phyloP scores from a whole-genome alignment of 129 eudicot species.

The Lactuca saligna region DNA sequence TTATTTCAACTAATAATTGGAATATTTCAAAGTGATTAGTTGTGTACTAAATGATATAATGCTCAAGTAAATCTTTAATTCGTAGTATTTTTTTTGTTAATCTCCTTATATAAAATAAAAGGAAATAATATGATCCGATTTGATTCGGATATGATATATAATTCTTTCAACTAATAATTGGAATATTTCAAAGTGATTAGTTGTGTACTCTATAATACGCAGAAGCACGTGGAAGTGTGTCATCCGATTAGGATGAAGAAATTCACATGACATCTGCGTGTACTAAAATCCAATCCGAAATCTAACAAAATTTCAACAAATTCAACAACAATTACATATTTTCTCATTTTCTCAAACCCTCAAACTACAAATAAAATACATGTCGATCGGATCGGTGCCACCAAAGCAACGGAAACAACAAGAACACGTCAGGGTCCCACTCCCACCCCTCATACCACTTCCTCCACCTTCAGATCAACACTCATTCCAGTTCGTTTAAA shows the following conservation, averaged over 20 bases:
- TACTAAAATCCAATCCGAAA: slow-evolving; percentile 24
- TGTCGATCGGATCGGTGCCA: slow-evolving; percentile 33
- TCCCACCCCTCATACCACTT: neutral
- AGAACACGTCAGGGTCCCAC: slow-evolving; percentile 21
- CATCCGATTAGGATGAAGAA: slow-evolving; percentile 15
- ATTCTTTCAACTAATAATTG: too few relatives aligned
- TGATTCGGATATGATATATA: too few relatives aligned
- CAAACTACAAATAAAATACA: neutral
- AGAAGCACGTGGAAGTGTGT: neutral
- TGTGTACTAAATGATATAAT: too few relatives aligned
- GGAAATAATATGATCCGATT: too few relatives aligned
- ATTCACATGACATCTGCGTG: slow-evolving; percentile 14
- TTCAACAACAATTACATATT: neutral
- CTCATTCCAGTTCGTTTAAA: neutral
- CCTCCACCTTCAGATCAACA: slow-evolving; percentile 19
- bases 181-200: neutral
- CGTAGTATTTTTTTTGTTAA: too few relatives aligned
- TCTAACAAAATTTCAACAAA: slow-evolving; percentile 2
- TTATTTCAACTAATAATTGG: too few relatives aligned
- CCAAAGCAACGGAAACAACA: slow-evolving; percentile 41
- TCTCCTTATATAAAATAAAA: too few relatives aligned
- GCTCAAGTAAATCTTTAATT: too few relatives aligned
- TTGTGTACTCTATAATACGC: neutral
- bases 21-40: too few relatives aligned
- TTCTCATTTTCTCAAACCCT: neutral